These are phyloP conservation scores for Lophiostoma macrostomum DNA, from an alignment of 495 filamentous ascomycete species.

Conservation along the genomic window DNA sequence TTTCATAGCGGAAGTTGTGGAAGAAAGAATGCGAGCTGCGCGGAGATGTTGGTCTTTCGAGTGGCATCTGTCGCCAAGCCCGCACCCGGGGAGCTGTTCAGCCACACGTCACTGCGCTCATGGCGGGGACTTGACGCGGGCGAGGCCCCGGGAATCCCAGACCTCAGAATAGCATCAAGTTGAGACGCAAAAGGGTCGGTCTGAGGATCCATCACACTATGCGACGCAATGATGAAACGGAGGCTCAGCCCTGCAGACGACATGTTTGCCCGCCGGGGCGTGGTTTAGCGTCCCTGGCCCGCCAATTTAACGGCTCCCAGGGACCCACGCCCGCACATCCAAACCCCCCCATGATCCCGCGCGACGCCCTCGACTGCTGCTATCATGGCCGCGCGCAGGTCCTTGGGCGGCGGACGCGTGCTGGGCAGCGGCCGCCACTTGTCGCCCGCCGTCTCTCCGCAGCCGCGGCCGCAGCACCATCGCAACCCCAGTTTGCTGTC, in stretches of 20 bases:
- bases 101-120: too few relatives aligned
- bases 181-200: not conserved
- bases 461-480: conserved; percentile 49
- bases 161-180: too few relatives aligned
- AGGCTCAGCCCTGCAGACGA: conserved; percentile 13
- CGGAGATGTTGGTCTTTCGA: conserved; percentile 18
- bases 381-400: conserved; percentile 52
- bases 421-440: conserved; percentile 77
- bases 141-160: too few relatives aligned
- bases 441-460: conserved; percentile 62
- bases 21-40: not conserved
- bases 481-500: conserved; percentile 42
- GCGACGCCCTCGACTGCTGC: conserved; percentile 22
- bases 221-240: not conserved
- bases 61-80: too few relatives aligned
- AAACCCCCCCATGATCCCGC: not conserved
- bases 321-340: not conserved
- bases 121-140: too few relatives aligned
- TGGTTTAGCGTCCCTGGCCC: conserved; percentile 7
- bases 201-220: not conserved
- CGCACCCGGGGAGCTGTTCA: too few relatives aligned
- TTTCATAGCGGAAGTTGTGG: conserved; percentile 25
- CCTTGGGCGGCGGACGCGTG: conserved; percentile 81
- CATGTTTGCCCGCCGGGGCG: not conserved
- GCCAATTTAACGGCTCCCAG: conserved; percentile 1